phyloP scores from a whole-genome alignment of 1,139 yeast genomes.

The Protomyces macrosporus region DNA sequence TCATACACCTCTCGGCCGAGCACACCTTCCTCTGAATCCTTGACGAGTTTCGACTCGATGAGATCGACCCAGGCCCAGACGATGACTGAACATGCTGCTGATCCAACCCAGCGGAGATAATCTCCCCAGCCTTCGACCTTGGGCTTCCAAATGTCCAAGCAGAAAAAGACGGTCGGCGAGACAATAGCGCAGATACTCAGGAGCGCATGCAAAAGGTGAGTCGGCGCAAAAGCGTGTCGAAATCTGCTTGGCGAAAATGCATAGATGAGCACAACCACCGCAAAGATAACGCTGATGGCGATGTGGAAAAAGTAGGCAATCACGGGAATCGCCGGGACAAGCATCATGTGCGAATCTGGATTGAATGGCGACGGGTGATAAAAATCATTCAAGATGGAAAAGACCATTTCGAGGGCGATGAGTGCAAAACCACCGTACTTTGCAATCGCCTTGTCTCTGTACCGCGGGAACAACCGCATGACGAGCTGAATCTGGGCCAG shows the following conservation, averaged over 20 bases:
- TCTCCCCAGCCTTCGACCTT: constrained; percentile 71
- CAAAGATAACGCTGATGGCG: constrained; percentile 66
- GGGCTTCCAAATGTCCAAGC: constrained; percentile 68
- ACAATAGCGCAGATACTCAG: constrained; percentile 57
- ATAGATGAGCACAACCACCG: constrained; percentile 59
- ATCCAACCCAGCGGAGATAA: constrained; percentile 59
- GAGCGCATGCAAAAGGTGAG: constrained; percentile 51
- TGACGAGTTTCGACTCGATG: constrained; percentile 54
- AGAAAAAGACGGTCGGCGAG: constrained; percentile 66
- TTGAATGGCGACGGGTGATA: constrained; percentile 27
- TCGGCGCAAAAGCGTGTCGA: constrained; percentile 46
- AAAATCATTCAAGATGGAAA: constrained; percentile 32
- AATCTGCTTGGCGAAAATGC: constrained; percentile 52
- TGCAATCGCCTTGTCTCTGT: constrained; percentile 62
- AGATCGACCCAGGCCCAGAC: constrained; percentile 90
- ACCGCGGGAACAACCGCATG: constrained; percentile 65
- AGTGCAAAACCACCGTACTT: constrained; percentile 58
- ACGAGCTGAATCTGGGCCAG: constrained; percentile 72
- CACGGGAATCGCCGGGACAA: constrained; percentile 56
- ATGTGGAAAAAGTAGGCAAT: constrained; percentile 73
- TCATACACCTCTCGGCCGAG: constrained; percentile 75
- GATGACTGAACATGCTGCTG: constrained; percentile 46
- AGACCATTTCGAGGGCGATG: constrained; percentile 42
- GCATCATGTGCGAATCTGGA: constrained; percentile 7
- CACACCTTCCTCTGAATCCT: constrained; percentile 70